These are phyloP conservation scores for Trametes cubensis DNA, from an alignment of 768 basidiomycete species.

Conservation along the genomic window DNA sequence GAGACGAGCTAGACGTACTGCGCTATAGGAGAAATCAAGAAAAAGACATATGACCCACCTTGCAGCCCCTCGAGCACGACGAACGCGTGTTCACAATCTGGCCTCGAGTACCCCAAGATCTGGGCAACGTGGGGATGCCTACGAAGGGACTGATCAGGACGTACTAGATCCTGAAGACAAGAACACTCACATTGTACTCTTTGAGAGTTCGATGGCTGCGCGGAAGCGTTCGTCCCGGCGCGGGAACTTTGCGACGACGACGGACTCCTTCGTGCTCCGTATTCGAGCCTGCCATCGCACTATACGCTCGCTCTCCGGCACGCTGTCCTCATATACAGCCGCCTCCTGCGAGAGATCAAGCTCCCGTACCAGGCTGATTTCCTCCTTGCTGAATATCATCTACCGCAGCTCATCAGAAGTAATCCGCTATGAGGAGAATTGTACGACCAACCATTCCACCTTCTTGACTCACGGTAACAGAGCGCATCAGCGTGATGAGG, in stretches of 20 bases:
- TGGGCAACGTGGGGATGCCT: conserved; percentile 7
- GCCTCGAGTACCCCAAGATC: conserved; percentile 1
- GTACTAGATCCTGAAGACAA: not conserved
- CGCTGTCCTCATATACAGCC: not conserved
- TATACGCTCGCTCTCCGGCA: not conserved
- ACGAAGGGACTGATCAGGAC: not conserved
- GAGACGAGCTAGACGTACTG: too few species aligned
- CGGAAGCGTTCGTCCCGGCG: not conserved
- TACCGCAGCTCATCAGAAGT: not conserved
- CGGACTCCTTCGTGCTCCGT: not conserved
- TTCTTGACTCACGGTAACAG: not conserved
- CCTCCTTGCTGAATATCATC: conserved; percentile 6
- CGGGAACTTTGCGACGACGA: conserved; percentile 6
- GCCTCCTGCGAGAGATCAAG: not conserved
- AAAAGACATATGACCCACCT: not conserved
- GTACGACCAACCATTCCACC: not conserved
- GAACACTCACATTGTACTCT: not conserved
- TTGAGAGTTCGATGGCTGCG: conserved; percentile 4
- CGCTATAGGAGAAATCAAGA: too few species aligned
- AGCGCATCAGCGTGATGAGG: not conserved
- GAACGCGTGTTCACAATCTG: not conserved
- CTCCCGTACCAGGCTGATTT: not conserved
- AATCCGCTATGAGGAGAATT: not conserved
- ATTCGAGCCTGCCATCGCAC: conserved; percentile 6
- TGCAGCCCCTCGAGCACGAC: not conserved